A percentile compares a stretch with the other conserved stretches of the same genome.
phyloP scores from a whole-genome alignment of 192 early-diverging fungal species.

The Coemansia sp. region DNA sequence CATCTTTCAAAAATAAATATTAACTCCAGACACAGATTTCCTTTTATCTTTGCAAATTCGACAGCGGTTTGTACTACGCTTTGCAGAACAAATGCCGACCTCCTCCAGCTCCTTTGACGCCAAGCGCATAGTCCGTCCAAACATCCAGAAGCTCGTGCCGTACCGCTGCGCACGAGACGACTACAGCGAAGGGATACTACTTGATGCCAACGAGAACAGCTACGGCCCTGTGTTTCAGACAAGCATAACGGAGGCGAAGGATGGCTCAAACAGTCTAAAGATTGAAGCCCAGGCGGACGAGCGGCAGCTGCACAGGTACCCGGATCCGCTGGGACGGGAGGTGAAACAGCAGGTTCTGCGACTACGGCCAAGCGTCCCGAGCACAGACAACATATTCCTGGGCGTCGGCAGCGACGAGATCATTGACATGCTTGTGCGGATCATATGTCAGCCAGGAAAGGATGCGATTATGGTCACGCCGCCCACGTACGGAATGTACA shows the following conservation, averaged over 20 bases:
- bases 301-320: constrained; percentile 85
- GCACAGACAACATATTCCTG: constrained; percentile 79
- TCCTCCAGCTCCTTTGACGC: constrained; percentile 57
- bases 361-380: constrained; percentile 67
- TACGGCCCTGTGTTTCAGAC: constrained; percentile 66
- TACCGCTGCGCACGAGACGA: constrained; percentile 99
- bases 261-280: constrained; percentile 18
- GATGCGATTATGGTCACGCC: constrained; percentile 95
- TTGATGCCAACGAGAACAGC: constrained; percentile 99
- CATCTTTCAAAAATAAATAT: constrained; percentile 1
- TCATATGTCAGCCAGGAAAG: constrained; percentile 85
- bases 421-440: constrained; percentile 87
- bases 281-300: constrained; percentile 21
- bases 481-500: constrained; percentile 99
- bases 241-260: constrained; percentile 33
- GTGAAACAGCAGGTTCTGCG: constrained; percentile 78
- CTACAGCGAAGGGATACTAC: constrained; percentile 87
- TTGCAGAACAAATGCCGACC: constrained; percentile 14
- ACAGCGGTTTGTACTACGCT: neutral
- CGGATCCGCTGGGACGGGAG: constrained; percentile 86
- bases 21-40: neutral
- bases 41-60: neutral
- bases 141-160: constrained; percentile 79
- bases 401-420: constrained; percentile 98
- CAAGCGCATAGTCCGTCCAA: constrained; percentile 72